These are phyloP conservation scores for Saturnispora bothae DNA, from an alignment of 805 yeast genomes.

Conservation along the genomic window DNA sequence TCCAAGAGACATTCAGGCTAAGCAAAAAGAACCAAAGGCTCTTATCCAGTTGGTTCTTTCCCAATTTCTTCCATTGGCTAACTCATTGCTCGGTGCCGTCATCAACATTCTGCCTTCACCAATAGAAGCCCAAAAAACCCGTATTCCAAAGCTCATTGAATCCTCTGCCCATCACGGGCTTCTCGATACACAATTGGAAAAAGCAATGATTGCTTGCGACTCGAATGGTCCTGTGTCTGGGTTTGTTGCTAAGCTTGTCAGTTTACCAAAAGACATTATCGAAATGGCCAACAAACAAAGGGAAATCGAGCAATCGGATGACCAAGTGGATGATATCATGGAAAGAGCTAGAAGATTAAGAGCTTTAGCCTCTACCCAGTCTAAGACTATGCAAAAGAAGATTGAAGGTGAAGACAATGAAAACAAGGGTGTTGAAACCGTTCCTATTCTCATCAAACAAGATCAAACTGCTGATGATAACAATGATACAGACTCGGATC, in stretches of 20 bases:
- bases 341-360: conserved; percentile 40
- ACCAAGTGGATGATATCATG: conserved; percentile 40
- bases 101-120: conserved; percentile 85
- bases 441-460: not conserved
- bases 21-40: conserved; percentile 50
- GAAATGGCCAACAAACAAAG: conserved; percentile 36
- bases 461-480: conserved; percentile 32
- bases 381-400: conserved; percentile 27
- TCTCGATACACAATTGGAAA: conserved; percentile 38
- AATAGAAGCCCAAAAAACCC: conserved; percentile 53
- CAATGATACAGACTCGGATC: conserved; percentile 12
- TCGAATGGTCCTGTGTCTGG: conserved; percentile 57
- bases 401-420: conserved; percentile 25
- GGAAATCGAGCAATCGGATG: conserved; percentile 4
- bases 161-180: conserved; percentile 41
- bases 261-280: conserved; percentile 64
- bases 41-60: conserved; percentile 61
- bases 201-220: conserved; percentile 59
- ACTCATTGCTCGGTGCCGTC: conserved; percentile 74
- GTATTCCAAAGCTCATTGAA: conserved; percentile 59
- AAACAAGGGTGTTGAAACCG: not conserved
- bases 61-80: conserved; percentile 92
- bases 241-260: conserved; percentile 80
- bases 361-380: conserved; percentile 6
- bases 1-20: conserved; percentile 66